Percentiles rank a stretch among this genome's conserved stretches.
Evolutionary conservation across 306 rosid species (phyloP).

Genomic region (Malus orientalis): DNA sequence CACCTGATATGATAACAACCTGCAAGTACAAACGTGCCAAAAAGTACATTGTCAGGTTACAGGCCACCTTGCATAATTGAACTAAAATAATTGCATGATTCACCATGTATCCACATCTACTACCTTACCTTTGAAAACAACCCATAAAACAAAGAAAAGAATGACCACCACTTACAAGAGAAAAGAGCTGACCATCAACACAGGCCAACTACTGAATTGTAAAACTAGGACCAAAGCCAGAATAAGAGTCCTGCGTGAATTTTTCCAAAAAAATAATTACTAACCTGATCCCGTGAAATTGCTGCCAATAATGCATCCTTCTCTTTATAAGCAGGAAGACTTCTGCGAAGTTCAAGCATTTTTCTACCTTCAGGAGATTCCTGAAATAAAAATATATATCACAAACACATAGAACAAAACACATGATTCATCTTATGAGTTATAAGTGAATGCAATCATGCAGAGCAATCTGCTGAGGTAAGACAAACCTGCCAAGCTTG

Average conservation of each 20-base stretch:
- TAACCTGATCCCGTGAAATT: conserved; percentile 75
- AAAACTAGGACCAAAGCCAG: neutral
- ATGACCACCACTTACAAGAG: neutral
- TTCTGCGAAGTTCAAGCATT: conserved; percentile 69
- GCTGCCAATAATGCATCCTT: conserved; percentile 64
- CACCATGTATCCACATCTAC: neutral
- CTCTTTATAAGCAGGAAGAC: conserved; percentile 81
- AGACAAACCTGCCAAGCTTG: conserved; percentile 76
- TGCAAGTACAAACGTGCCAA: conserved; percentile 19
- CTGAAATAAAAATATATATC: conserved; percentile 19
- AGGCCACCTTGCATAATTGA: neutral
- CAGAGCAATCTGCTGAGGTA: neutral
- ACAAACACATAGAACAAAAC: neutral
- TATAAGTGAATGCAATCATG: neutral
- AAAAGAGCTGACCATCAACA: neutral
- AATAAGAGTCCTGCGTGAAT: neutral
- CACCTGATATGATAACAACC: conserved; percentile 83
- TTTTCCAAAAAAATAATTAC: neutral
- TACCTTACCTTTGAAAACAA: neutral
- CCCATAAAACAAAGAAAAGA: neutral
- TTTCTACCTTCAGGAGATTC: conserved; percentile 69
- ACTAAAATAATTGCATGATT: neutral
- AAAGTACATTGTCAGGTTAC: neutral
- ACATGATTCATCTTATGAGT: neutral
- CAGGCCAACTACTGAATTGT: neutral